Evolutionary conservation across 2,329 filamentous ascomycete genomes (phyloP), one percentile per base, ranked within the genome.

Genomic region (Colletotrichum melonis): DNA sequence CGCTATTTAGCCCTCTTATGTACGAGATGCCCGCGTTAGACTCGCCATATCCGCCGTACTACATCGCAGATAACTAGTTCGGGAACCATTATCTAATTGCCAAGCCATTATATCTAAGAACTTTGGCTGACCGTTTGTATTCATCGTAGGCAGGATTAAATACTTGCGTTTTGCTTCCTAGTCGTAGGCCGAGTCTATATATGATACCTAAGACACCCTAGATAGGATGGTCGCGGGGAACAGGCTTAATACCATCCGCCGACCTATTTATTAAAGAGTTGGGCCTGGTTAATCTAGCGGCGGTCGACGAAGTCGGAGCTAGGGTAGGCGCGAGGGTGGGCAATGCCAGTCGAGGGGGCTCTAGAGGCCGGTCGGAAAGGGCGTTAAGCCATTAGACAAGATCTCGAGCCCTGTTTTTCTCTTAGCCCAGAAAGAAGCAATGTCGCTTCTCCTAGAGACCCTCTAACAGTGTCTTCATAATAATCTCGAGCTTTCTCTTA

Each of bases 21-120:
- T 90, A 89, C 24, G 79, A 84, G 46, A 92, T 92, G 3, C 88
- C 88, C 2, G 81, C 85, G 76, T 87, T 82, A 0, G 81, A 74
- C 0, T 79, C 74, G 2, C 88, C 89, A 75, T 91, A 90, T 0
- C 87, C 88, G 4, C 89, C 89, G 67, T 88, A 84, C 14, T 87
- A 85, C 0, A 90, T 78, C 0, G 87, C 84, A 11, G 83, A 85
- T 0, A 88, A 79, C 73, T 89, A 88, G 0, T 82, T 82, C 0
- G 89, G 88, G 84, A 85, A 91, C 89, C 89, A 91, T 35, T 86
- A 76, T 9, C 84, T 84, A 3, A 81, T 76, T 0, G 3, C 14
- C 2, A 84, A 76, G 5, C 78, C 78, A 75, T 85, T 86, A 74
- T 83, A 73, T 16, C 80, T 73, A 22, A 30, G 74, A 0, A 78